Evolutionary conservation across 2,329 filamentous ascomycete genomes (phyloP).

Genomic region (Penicillium sp.): DNA sequence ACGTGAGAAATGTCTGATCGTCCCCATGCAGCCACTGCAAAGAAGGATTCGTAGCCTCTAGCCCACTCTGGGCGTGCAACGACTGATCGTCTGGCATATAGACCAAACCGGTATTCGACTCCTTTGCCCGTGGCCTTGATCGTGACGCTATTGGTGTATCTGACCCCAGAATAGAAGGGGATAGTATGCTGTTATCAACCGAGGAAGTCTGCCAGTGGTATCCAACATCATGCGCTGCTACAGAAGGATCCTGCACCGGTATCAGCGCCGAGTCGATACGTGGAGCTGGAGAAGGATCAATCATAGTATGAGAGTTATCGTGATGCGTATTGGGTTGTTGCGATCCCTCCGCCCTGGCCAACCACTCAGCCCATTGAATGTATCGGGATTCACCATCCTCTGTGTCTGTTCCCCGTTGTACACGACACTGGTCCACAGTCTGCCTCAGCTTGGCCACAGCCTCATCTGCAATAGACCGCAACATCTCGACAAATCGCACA

Average conservation of each 20-base stretch:
- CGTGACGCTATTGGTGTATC: background rate
- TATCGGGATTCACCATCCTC: constrained; percentile 5
- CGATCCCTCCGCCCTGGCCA: constrained; percentile 2
- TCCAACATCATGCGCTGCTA: background rate
- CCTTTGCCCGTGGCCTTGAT: background rate
- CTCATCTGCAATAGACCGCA: constrained; percentile 25
- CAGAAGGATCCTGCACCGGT: background rate
- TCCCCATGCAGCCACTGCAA: constrained; percentile 18
- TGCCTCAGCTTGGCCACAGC: constrained; percentile 11
- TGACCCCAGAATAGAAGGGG: background rate
- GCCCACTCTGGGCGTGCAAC: background rate
- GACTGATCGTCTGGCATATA: background rate
- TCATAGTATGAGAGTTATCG: background rate
- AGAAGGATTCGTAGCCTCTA: constrained; percentile 5
- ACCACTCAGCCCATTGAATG: background rate
- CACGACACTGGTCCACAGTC: background rate
- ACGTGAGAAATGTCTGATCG: constrained; percentile 26
- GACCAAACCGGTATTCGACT: background rate
- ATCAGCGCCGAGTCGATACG: background rate
- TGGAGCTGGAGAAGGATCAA: background rate
- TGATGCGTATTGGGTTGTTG: background rate
- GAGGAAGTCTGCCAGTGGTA: constrained; percentile 4
- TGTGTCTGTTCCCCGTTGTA: constrained; percentile 11
- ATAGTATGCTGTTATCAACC: background rate
- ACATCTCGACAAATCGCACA: constrained; percentile 24